These are phyloP conservation scores for Xylaria sp. DNA, from an alignment of 2,329 filamentous ascomycete species.

Conservation along the genomic window DNA sequence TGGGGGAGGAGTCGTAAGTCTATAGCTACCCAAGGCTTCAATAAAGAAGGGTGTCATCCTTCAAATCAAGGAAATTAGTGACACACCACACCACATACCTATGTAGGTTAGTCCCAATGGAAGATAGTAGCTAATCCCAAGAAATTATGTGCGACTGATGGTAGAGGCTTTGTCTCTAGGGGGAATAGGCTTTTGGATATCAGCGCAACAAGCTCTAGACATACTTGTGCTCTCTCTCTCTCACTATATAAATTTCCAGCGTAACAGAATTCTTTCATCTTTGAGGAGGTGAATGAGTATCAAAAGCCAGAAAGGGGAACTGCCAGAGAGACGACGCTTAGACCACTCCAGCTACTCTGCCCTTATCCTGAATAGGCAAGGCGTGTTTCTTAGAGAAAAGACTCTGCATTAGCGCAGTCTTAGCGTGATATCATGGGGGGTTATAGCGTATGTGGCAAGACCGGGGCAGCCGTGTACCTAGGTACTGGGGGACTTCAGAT, in stretches of 20 bases:
- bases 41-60: no score
- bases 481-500: background rate
- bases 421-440: background rate
- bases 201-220: background rate
- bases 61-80: background rate
- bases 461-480: no score
- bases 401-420: slow-evolving; percentile 11
- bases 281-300: background rate
- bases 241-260: background rate
- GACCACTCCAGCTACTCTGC: background rate
- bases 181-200: background rate
- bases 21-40: no score
- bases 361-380: slow-evolving; percentile 15
- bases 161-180: background rate
- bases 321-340: background rate
- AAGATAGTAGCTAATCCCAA: background rate
- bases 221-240: background rate
- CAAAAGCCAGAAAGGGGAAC: background rate
- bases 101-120: background rate
- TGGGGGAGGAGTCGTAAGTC: no score
- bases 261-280: slow-evolving; percentile 11
- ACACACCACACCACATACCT: no score
- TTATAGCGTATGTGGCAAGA: no score
- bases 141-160: background rate
- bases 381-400: background rate